Evolutionary conservation across 73 alveolate species (phyloP).

Genomic region (Loxodes magnus): DNA sequence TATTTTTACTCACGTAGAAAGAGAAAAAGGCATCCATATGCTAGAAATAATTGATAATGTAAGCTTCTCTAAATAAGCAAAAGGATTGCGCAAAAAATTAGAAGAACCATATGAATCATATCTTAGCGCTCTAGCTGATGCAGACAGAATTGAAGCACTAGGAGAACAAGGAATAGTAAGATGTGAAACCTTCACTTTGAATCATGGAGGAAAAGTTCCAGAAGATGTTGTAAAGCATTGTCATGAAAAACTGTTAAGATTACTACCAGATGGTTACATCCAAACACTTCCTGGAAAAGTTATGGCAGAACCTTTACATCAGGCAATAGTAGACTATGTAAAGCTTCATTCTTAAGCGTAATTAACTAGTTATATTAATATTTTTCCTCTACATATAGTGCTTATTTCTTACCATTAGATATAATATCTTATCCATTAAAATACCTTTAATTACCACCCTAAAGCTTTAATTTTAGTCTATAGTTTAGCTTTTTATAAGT

Average conservation of each 20-base stretch:
- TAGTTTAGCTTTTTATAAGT: too few species aligned
- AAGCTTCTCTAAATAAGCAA: slow-evolving; percentile 13
- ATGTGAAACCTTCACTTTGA: slow-evolving; percentile 6
- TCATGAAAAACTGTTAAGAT: slow-evolving; percentile 17
- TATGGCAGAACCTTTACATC: slow-evolving; percentile 22
- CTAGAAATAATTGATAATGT: slow-evolving; percentile 19
- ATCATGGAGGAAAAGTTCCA: slow-evolving; percentile 18
- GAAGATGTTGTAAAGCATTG: slow-evolving; percentile 25
- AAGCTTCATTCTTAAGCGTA: too few species aligned
- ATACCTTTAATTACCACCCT: too few species aligned
- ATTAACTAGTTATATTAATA: too few species aligned
- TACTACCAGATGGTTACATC: slow-evolving; percentile 11
- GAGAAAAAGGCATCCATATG: slow-evolving; percentile 9
- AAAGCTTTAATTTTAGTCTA: too few species aligned
- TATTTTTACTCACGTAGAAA: slow-evolving; percentile 2
- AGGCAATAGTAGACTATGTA: slow-evolving; percentile 19
- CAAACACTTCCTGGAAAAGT: slow-evolving; percentile 15
- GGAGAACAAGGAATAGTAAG: slow-evolving; percentile 23
- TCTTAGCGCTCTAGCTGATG: slow-evolving; percentile 23
- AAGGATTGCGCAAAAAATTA: slow-evolving; percentile 1
- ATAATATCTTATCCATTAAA: too few species aligned
- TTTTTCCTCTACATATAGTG: too few species aligned
- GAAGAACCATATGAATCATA: slow-evolving; percentile 5
- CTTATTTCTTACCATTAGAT: too few species aligned
- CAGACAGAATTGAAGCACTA: slow-evolving; percentile 28